These are phyloP conservation scores for Metschnikowia colocasiae DNA, from an alignment of 805 yeast species.

Conservation along the genomic window DNA sequence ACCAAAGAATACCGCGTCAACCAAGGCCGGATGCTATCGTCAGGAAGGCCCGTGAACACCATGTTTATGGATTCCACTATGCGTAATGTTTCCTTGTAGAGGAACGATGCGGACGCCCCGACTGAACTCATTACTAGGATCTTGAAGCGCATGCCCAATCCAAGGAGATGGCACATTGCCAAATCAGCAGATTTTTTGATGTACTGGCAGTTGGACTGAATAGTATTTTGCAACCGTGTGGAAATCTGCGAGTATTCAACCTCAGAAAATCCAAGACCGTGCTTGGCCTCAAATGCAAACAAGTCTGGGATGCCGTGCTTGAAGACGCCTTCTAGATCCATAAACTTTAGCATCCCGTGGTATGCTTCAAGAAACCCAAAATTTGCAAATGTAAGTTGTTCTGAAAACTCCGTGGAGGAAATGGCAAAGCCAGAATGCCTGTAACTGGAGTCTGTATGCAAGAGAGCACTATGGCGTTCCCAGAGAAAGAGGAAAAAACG, in stretches of 20 bases:
- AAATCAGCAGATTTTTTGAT: background rate
- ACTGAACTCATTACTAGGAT: slow-evolving; percentile 4
- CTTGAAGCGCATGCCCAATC: slow-evolving; percentile 4
- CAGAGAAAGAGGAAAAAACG: slow-evolving; percentile 7
- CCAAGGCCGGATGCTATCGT: slow-evolving; percentile 1
- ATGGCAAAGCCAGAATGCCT: background rate
- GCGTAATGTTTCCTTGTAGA: slow-evolving; percentile 6
- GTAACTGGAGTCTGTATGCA: slow-evolving; percentile 3
- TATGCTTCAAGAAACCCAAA: slow-evolving; percentile 3
- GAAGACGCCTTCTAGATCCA: slow-evolving; percentile 3
- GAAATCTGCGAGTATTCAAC: background rate
- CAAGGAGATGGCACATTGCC: slow-evolving; percentile 3
- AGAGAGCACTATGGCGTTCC: slow-evolving; percentile 10
- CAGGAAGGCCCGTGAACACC: background rate
- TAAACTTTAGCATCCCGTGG: slow-evolving; percentile 7
- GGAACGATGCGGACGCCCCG: background rate
- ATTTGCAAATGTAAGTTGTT: background rate
- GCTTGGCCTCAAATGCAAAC: slow-evolving; percentile 1
- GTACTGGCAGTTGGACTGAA: background rate
- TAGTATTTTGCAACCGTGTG: background rate
- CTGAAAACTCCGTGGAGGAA: background rate
- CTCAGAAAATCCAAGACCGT: background rate
- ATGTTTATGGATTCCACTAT: slow-evolving; percentile 4
- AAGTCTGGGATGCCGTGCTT: slow-evolving; percentile 5
- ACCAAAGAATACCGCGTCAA: slow-evolving; percentile 1